These are phyloP conservation scores for Moringa oleifera DNA, from an alignment of 345 rosid genomes.

Conservation along the genomic window DNA sequence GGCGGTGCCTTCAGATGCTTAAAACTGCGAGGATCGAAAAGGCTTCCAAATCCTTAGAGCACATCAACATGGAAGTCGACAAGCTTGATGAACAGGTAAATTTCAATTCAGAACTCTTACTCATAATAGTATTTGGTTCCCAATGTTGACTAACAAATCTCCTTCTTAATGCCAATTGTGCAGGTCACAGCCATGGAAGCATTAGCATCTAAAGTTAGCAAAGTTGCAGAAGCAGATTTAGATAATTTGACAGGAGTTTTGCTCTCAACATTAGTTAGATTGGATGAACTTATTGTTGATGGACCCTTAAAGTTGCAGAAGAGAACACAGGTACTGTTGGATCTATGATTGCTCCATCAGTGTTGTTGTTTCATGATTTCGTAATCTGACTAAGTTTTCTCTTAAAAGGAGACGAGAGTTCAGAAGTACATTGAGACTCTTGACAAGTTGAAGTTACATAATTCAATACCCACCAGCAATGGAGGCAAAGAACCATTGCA, in stretches of 20 bases:
- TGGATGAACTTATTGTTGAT: constrained; percentile 42
- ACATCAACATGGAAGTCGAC: constrained; percentile 40
- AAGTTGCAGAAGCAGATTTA: constrained; percentile 32
- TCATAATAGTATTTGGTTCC: not conserved
- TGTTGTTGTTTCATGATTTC: not conserved
- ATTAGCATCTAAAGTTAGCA: constrained; percentile 26
- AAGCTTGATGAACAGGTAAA: constrained; percentile 34
- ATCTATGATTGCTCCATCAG: not conserved
- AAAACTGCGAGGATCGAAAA: constrained; percentile 41
- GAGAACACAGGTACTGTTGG: constrained; percentile 38
- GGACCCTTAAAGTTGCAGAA: constrained; percentile 52
- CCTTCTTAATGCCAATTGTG: not conserved
- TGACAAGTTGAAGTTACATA: constrained; percentile 35
- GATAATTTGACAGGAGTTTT: constrained; percentile 34
- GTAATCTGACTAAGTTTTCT: not conserved
- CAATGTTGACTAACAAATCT: not conserved
- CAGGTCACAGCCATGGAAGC: constrained; percentile 39
- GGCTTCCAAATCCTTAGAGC: constrained; percentile 37
- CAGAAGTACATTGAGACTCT: constrained; percentile 44
- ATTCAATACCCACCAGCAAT: constrained; percentile 16
- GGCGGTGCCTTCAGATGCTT: constrained; percentile 43
- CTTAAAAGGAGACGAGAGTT: constrained; percentile 39
- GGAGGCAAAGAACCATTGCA: constrained; percentile 12
- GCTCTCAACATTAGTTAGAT: constrained; percentile 40
- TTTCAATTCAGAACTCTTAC: too few species aligned